Percentiles rank a stretch among this genome's conserved stretches.
Conservation (phyloP, 805 yeast genomes). For the Debaryomyces hansenii region DNA sequence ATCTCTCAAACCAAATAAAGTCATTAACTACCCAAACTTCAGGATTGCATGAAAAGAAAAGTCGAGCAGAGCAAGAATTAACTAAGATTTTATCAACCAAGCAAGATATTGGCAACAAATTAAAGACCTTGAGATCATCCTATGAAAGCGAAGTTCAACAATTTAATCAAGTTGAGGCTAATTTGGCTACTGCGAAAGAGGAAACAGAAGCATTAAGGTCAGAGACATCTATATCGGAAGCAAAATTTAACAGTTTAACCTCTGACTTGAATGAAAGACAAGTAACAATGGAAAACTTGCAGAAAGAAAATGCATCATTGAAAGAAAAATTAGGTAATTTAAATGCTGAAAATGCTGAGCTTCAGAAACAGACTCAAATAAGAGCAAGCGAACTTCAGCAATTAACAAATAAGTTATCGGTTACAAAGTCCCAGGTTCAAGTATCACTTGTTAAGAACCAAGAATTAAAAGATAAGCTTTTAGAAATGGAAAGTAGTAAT, state of each 20-base stretch:
- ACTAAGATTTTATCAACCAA: constrained; percentile 65
- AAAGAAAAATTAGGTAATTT: constrained; percentile 67
- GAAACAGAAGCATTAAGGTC: constrained; percentile 72
- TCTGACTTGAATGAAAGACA: constrained; percentile 62
- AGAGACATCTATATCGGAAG: constrained; percentile 75
- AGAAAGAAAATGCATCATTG: constrained; percentile 60
- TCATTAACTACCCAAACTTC: constrained; percentile 77
- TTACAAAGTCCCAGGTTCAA: constrained; percentile 68
- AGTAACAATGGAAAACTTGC: constrained; percentile 61
- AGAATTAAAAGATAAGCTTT: constrained; percentile 31
- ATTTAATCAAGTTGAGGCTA: constrained; percentile 68
- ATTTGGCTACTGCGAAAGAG: constrained; percentile 54
- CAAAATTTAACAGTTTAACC: constrained; percentile 70
- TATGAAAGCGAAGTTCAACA: constrained; percentile 79
- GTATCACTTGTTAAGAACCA: constrained; percentile 53
- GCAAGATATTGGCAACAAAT: constrained; percentile 69
- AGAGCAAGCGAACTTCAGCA: constrained; percentile 57
- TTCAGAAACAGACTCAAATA: constrained; percentile 55
- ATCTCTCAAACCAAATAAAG: constrained; percentile 79
- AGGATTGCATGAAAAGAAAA: constrained; percentile 65
- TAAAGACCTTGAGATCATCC: constrained; percentile 61
- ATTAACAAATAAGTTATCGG: constrained; percentile 61
- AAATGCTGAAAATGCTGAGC: constrained; percentile 64
- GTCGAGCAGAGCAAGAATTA: constrained; percentile 75
- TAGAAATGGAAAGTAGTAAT: constrained; percentile 24